Percentiles rank a stretch among this genome's conserved stretches.
phyloP scores from a whole-genome alignment of 2,329 filamentous ascomycete species.

The Xylariaceae sp. region DNA sequence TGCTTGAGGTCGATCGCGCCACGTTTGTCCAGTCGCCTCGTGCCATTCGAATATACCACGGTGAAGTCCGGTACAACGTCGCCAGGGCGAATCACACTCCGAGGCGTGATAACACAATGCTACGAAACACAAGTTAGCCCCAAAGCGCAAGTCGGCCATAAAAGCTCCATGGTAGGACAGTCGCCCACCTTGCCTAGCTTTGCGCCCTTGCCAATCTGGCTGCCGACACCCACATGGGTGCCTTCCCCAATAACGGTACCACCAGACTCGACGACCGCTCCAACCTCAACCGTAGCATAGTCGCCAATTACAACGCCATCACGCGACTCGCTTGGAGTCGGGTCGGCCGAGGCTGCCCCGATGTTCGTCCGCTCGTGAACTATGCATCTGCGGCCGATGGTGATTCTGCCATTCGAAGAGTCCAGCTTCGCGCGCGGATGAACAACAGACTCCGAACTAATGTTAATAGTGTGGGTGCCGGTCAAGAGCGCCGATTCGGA shows the following conservation, averaged over 20 bases:
- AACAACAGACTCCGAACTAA: slow-evolving; percentile 73
- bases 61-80: slow-evolving; percentile 60
- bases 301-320: slow-evolving; percentile 55
- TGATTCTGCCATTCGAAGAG: slow-evolving; percentile 71
- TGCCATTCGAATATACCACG: slow-evolving; percentile 63
- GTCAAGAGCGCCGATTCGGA: slow-evolving; percentile 58
- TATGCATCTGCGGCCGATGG: slow-evolving; percentile 75
- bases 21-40: slow-evolving; percentile 52
- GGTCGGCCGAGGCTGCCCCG: slow-evolving; percentile 40
- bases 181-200: slow-evolving; percentile 54
- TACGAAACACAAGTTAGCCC: slow-evolving; percentile 28
- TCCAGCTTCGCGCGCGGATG: slow-evolving; percentile 80
- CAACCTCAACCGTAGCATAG: slow-evolving; percentile 58
- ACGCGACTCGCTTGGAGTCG: slow-evolving; percentile 28
- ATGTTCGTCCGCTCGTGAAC: slow-evolving; percentile 65
- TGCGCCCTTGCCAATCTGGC: slow-evolving; percentile 54
- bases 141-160: neutral
- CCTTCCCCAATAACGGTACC: slow-evolving; percentile 58
- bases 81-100: slow-evolving; percentile 53
- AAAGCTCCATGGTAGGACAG: neutral
- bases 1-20: slow-evolving; percentile 59
- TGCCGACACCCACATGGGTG: slow-evolving; percentile 54
- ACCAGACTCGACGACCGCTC: slow-evolving; percentile 55
- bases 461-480: slow-evolving; percentile 71
- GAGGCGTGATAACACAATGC: slow-evolving; percentile 66